Percentiles rank a stretch among this genome's conserved stretches.
These are phyloP conservation scores for Pontederia crassipes DNA, from an alignment of 176 grass and related monocot genomes.

Conservation along the genomic window DNA sequence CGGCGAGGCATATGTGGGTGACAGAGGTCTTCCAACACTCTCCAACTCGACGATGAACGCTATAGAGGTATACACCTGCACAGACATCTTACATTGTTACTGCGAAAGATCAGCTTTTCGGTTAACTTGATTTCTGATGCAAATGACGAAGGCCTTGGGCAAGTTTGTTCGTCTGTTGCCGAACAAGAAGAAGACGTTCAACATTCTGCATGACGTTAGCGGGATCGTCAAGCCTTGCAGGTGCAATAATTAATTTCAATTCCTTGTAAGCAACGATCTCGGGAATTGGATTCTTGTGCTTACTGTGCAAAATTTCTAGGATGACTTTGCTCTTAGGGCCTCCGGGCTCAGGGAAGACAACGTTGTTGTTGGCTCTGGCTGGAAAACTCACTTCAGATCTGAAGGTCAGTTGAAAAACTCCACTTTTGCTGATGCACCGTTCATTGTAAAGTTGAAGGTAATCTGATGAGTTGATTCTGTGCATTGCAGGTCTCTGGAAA, in stretches of 20 bases:
- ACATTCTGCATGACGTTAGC: slow-evolving; percentile 67
- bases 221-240: slow-evolving; percentile 81
- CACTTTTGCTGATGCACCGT: not conserved
- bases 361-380: slow-evolving; percentile 66
- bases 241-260: slow-evolving; percentile 6
- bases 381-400: slow-evolving; percentile 65
- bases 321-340: slow-evolving; percentile 83
- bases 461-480: not conserved
- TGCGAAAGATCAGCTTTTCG: not conserved
- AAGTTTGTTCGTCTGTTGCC: slow-evolving; percentile 61
- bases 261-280: not conserved
- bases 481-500: slow-evolving; percentile 41
- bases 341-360: slow-evolving; percentile 82
- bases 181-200: slow-evolving; percentile 50
- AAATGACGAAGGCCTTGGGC: slow-evolving; percentile 30
- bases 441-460: not conserved
- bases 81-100: not conserved
- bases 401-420: slow-evolving; percentile 22
- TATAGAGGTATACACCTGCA: slow-evolving; percentile 36
- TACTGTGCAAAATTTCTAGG: slow-evolving; percentile 18
- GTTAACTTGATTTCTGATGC: not conserved
- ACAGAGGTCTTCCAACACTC: slow-evolving; percentile 71
- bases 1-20: slow-evolving; percentile 60
- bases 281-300: not conserved
- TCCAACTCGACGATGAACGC: slow-evolving; percentile 53